Evolutionary conservation across 2,329 filamentous ascomycete species (phyloP), one percentile per base, ranked within the genome.

Genomic region (Fusarium staphyleae): DNA sequence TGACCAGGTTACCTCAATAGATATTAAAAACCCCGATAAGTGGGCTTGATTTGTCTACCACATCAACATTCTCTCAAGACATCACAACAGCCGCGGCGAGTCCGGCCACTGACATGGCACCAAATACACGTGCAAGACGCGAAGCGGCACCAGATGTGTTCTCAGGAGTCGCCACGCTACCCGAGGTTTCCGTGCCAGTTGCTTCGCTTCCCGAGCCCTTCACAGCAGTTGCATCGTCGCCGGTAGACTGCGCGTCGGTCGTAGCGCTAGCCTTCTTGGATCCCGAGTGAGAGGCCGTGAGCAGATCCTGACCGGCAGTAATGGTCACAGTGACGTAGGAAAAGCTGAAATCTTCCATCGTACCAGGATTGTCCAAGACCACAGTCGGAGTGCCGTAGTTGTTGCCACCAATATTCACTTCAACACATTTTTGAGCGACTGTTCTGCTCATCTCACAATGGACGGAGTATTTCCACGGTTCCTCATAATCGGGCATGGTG

Each of bases 391-490:
- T 14, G 18, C 42, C 43, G 6, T 47, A 14, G 24, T 52, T 16
- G 43, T 52, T 42, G 5, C 36, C 49, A 5, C 49, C 49, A n/a
- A 48, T 18, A 43, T 52, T 52, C 36, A 48, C 36, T 9, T 35
- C 42, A 5, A 43, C 42, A 30, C 43, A 52, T 19, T n/a, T 30
- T 14, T 47, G 8, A 16, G 49, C 30, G 13, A 36, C 13, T 5
- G 34, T 52, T 11, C 35, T 26, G n/a, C 43, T 52, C 49, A 52
- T 52, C 15, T 28, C 29, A n/a, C 43, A 52, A 14, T 36, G 49
- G 4, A 41, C 9, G 10, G 49, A 52, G 22, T 28, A 45, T 10
- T 19, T 16, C 41, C 19, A 44, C 15, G 42, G 19, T 30, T 30
- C 28, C 7, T 50, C 37, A 5, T 33, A 14, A 12, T 34, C 7